phyloP scores from a whole-genome alignment of 306 rosid species.

The Vigna nakashimae region DNA sequence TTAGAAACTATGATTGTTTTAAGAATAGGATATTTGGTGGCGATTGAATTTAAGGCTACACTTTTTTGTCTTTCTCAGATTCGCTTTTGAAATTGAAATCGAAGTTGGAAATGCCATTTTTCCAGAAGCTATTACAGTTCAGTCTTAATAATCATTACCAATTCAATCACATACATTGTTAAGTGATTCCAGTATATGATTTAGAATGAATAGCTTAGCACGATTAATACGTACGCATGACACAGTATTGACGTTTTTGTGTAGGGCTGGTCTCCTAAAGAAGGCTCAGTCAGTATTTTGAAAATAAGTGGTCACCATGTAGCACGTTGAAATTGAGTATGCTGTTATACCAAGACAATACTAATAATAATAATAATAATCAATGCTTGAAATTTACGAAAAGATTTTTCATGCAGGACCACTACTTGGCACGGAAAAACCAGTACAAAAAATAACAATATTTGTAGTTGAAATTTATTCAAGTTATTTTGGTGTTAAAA shows the following conservation, averaged over 20 bases:
- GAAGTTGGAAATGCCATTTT: too few relatives aligned
- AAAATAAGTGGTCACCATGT: neutral
- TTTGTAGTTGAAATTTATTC: too few relatives aligned
- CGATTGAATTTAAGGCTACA: too few relatives aligned
- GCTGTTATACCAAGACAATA: neutral
- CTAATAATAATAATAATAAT: neutral
- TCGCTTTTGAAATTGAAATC: too few relatives aligned
- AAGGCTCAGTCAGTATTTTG: neutral
- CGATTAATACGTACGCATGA: neutral
- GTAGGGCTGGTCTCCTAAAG: neutral
- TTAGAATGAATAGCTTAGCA: neutral
- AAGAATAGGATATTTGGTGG: too few relatives aligned
- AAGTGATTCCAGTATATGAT: neutral
- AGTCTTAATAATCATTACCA: neutral
- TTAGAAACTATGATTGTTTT: too few relatives aligned
- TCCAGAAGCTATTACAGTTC: too few relatives aligned
- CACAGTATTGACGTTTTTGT: neutral
- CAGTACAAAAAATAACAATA: neutral
- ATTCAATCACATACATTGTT: neutral
- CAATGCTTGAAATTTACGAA: neutral
- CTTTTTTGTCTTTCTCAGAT: too few relatives aligned
- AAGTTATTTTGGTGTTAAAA: too few relatives aligned
- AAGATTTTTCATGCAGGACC: neutral
- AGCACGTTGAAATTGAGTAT: neutral
- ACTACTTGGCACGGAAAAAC: neutral